phyloP scores from a whole-genome alignment of 331 rosid species.

The Spiraea crenata region DNA sequence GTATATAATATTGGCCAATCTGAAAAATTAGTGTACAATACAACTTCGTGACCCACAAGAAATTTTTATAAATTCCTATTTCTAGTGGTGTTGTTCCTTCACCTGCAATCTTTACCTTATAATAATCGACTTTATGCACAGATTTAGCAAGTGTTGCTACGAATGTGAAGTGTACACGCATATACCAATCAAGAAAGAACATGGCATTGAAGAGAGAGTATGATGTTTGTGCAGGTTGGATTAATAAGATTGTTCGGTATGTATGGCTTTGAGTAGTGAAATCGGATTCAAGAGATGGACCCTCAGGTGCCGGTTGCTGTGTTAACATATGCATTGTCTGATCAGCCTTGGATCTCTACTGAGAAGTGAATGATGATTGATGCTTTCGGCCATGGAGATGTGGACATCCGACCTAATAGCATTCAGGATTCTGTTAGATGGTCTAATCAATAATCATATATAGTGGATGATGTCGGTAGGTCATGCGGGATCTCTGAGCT shows the following conservation, averaged over 20 bases:
- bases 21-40: background rate
- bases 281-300: constrained; percentile 8
- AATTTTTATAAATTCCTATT: background rate
- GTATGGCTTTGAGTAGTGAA: background rate
- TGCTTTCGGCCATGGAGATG: background rate
- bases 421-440: background rate
- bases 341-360: background rate
- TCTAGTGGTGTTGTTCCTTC: background rate
- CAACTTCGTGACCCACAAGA: constrained; percentile 4
- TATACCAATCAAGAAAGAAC: too few relatives aligned
- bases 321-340: background rate
- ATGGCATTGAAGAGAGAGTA: background rate
- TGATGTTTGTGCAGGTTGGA: background rate
- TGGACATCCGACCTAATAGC: background rate
- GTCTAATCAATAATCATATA: background rate
- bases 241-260: background rate
- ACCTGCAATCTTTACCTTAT: background rate
- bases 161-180: too few relatives aligned
- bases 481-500: too few relatives aligned
- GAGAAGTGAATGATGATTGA: background rate
- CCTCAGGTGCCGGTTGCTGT: constrained; percentile 1
- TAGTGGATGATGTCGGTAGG: background rate
- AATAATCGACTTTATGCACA: background rate
- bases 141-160: too few relatives aligned
- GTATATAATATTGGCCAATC: background rate